These are phyloP conservation scores for Lipomyces spencermartinsiae DNA, from an alignment of 805 yeast species.

Conservation along the genomic window DNA sequence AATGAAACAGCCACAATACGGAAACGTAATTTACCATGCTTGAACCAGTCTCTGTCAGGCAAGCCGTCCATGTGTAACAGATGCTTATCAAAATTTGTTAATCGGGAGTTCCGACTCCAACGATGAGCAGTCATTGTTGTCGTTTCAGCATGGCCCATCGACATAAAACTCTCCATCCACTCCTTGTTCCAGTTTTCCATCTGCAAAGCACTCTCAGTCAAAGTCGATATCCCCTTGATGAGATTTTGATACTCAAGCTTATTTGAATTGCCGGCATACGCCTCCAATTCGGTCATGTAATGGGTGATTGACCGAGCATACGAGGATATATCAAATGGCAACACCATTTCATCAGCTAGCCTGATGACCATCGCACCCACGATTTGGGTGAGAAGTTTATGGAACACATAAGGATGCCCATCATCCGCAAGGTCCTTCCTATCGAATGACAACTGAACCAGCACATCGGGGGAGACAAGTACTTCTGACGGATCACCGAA, in stretches of 20 bases:
- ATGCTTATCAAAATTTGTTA: conserved; percentile 48
- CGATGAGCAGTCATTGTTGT: conserved; percentile 35
- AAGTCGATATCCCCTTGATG: conserved; percentile 35
- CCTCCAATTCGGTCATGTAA: conserved; percentile 24
- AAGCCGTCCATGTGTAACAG: conserved; percentile 57
- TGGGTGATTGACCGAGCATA: conserved; percentile 48
- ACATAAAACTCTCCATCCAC: conserved; percentile 49
- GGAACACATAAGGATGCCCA: conserved; percentile 56
- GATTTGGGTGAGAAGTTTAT: conserved; percentile 61
- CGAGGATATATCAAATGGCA: conserved; percentile 50
- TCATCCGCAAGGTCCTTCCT: conserved; percentile 15
- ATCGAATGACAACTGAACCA: background rate
- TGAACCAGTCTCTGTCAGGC: conserved; percentile 61
- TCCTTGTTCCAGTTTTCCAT: conserved; percentile 51
- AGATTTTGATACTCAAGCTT: conserved; percentile 36
- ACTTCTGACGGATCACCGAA: conserved; percentile 58
- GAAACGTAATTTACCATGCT: conserved; percentile 54
- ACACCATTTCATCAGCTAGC: conserved; percentile 56
- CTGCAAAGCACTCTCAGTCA: conserved; percentile 45
- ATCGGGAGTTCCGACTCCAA: conserved; percentile 51
- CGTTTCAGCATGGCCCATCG: conserved; percentile 50
- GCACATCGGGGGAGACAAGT: conserved; percentile 10
- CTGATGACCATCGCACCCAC: conserved; percentile 58
- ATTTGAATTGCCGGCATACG: conserved; percentile 14
- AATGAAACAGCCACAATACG: conserved; percentile 48